phyloP scores from a whole-genome alignment of 495 filamentous ascomycete species.

The Amorphotheca resinae region DNA sequence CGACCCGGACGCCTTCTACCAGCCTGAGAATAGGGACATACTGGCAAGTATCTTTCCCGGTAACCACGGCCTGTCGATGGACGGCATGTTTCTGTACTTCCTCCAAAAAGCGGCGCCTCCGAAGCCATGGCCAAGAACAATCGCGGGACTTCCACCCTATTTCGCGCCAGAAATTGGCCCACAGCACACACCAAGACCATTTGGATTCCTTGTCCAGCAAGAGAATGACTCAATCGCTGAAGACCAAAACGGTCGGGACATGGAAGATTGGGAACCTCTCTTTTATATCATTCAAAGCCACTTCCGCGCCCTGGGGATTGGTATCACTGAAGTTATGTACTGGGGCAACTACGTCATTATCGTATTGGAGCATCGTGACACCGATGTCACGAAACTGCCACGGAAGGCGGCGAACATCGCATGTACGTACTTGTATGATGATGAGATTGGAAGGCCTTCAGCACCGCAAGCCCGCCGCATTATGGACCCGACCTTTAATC shows the following conservation, averaged over 20 bases:
- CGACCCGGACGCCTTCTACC: neutral
- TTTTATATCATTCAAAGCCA: neutral
- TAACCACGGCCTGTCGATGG: neutral
- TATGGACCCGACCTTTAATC: neutral
- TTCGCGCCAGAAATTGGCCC: neutral
- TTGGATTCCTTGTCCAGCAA: neutral
- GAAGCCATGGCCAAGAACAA: neutral
- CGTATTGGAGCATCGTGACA: neutral
- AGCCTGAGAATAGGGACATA: neutral
- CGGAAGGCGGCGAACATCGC: neutral
- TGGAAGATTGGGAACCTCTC: neutral
- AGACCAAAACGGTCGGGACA: neutral
- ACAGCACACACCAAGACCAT: neutral
- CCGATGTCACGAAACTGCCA: neutral
- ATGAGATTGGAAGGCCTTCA: conserved; percentile 1
- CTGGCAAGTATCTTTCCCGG: neutral
- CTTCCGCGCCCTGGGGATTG: neutral
- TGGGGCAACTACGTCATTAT: neutral
- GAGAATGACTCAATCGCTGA: neutral
- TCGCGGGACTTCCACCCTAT: neutral
- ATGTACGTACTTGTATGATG: conserved; percentile 4
- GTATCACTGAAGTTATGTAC: neutral
- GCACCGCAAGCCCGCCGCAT: neutral
- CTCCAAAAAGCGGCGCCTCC: neutral
- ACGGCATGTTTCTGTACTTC: neutral